Base-by-base conservation (phyloP, 495 filamentous ascomycete genomes). In the Penicillium mononematosum region DNA sequence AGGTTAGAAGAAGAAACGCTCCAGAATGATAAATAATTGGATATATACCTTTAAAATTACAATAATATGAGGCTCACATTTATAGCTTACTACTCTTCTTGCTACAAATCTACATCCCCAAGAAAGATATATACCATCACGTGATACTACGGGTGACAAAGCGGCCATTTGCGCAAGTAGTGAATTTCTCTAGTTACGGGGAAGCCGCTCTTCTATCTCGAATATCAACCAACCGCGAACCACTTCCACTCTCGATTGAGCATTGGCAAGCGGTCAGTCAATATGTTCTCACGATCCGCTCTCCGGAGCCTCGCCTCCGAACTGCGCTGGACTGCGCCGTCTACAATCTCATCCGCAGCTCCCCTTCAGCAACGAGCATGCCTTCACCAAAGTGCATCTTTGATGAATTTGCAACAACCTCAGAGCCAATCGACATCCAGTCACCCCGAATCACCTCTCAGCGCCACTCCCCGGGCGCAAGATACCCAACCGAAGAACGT, bases 261-360 rank as follows among this genome's bases (percentile, higher is more conserved):
- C 16, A 46, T 39, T 45, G 48, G 50, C 58, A 49, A 58, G 43
- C 48, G 45, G 50, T 45, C 41, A 42, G 7, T 54, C 58, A 67
- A 42, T 8, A 78, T 78, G 76, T 75, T 78, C 50, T 73, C 73
- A 42, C 75, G 75, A 50, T 72, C 75, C 12, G 64, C 70, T 50
- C 58, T 77, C 17, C 65, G 75, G 59, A 61, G 64, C 43, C 58
- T 70, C 32, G 68, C 66, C 49, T 68, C 74, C 56, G 74, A 72
- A 38, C 46, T 75, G 44, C 74, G 69, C 47, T 61, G 63, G 61
- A 67, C 71, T 60, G 50, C 69, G 34, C 50, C 63, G 31, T 63
- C 66, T 39, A 69, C 67, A 45, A 58, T 75, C 42, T 68, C 70
- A 20, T 70, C 70, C 42, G 75, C 67, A 50, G 66, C 73, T 67